Evolutionary conservation across 2,329 filamentous ascomycete genomes (phyloP), one percentile per base, ranked within the genome.

Genomic region (Didymosphaeria variabile): DNA sequence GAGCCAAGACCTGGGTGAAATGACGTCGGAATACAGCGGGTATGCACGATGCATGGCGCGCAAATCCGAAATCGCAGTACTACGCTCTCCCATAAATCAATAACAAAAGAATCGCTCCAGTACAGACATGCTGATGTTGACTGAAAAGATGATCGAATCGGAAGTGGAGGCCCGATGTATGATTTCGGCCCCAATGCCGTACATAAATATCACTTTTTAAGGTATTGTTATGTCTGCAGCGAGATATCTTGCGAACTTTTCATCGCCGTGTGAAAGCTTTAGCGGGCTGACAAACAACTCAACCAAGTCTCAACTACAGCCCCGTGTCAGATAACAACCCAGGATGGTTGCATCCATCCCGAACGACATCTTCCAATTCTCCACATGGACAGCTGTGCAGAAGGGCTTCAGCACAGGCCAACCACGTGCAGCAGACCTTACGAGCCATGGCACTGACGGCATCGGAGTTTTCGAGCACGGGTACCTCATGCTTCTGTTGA

Each of bases 331-430:
- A 21, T 3, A 26, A 47, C 6, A 47, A 49, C 23, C n/a, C 34
- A 26, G 42, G 29, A 80, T 80, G 79, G 72, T 74, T 49, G 71
- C 68, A 57, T 76, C 77, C 29, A 79, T 80, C 29, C 80, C 80
- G 38, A 82, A 82, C 71, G 80, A 81, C 65, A 78, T 82, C 63
- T 81, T 79, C 64, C 80, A 81, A 60, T 81, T 77, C 71, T 80
- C 79, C 34, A 76, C 79, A 23, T 68, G 67, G 32, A 70, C 76
- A 12, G 80, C 80, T 23, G 73, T 77, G 56, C 70, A 72, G 12
- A 70, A 73, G 15, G 78, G 78, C 15, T 77, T 80, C 52, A 74
- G 68, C 38, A 70, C 62, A 36, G 71, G 71, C 66, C 62, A 79
- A 66, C 67, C 79, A 63, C 36, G 75, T 66, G 56, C 77, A 63